These are phyloP conservation scores for Apiotrichum gamsii DNA, from an alignment of 1,284 basidiomycete genomes.

Conservation along the genomic window DNA sequence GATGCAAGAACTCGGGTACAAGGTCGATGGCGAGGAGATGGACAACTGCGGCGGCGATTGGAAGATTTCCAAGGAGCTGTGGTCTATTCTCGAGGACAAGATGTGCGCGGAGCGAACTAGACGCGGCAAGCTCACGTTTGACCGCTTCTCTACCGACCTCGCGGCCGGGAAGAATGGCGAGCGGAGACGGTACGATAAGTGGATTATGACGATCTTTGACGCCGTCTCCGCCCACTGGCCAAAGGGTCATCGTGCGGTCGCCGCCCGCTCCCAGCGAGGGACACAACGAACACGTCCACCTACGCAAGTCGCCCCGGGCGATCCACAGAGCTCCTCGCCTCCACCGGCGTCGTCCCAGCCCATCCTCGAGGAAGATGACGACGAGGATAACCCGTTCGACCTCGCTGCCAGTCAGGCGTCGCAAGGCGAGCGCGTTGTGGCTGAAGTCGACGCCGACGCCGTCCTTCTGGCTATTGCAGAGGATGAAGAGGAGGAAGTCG, in stretches of 20 bases:
- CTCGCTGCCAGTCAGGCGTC: conserved; percentile 33
- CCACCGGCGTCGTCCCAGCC: conserved; percentile 22
- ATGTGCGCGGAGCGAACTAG: conserved; percentile 47
- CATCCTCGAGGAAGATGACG: conserved; percentile 20
- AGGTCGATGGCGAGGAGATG: conserved; percentile 22
- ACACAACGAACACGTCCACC: no score
- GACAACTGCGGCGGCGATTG: conserved; percentile 45
- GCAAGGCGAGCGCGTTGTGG: conserved; percentile 28
- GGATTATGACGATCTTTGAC: conserved; percentile 81
- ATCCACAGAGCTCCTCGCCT: conserved; percentile 10
- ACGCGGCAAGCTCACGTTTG: conserved; percentile 31
- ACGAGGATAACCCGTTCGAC: conserved; percentile 40
- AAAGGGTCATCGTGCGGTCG: no score
- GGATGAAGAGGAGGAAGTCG: conserved; percentile 23
- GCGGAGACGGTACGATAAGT: conserved; percentile 50
- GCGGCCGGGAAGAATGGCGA: conserved; percentile 30
- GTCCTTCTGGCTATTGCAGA: conserved; percentile 30
- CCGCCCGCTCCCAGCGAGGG: no score
- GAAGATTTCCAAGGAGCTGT: conserved; percentile 40
- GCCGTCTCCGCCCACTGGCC: conserved; percentile 55
- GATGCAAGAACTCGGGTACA: conserved; percentile 40
- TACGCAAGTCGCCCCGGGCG: no score
- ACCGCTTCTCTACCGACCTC: conserved; percentile 31
- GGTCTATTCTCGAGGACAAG: conserved; percentile 39
- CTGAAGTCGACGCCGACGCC: conserved; percentile 38